Percentiles rank a stretch among this genome's conserved stretches.
Evolutionary conservation across 257 asterid species (phyloP).

Genomic region (Nicotiana sylvestris): DNA sequence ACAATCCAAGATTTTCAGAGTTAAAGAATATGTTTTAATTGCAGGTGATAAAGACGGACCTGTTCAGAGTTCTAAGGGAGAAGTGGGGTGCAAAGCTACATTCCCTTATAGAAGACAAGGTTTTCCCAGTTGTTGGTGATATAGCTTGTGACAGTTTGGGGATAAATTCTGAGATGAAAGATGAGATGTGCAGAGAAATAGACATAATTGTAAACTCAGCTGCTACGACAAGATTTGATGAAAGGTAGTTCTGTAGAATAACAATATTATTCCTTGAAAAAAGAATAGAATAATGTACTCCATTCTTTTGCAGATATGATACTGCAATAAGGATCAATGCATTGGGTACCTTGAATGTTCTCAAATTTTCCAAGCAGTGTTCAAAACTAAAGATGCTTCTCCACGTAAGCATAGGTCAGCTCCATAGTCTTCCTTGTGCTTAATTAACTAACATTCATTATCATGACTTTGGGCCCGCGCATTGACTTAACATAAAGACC

Average conservation of each 20-base stretch:
- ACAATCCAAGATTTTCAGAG: background rate
- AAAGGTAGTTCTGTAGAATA: constrained; percentile 16
- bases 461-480: background rate
- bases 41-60: constrained; percentile 32
- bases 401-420: constrained; percentile 23
- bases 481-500: background rate
- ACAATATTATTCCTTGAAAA: too few species aligned
- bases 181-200: constrained; percentile 32
- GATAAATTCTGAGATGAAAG: constrained; percentile 13
- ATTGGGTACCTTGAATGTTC: constrained; percentile 10
- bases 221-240: constrained; percentile 47
- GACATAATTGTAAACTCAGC: constrained; percentile 55
- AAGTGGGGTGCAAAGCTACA: constrained; percentile 7
- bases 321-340: constrained; percentile 13
- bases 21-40: background rate
- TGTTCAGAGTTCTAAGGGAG: constrained; percentile 40
- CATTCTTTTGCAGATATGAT: constrained; percentile 11
- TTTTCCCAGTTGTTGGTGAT: constrained; percentile 33
- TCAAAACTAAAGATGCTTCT: constrained; percentile 16
- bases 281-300: background rate
- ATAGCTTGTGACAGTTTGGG: constrained; percentile 30
- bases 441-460: background rate
- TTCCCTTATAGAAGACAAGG: constrained; percentile 5
- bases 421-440: background rate
- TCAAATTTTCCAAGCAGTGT: constrained; percentile 21